Evolutionary conservation across 2,329 filamentous ascomycete species (phyloP).

Genomic region (Aspergillus spinulosporus): DNA sequence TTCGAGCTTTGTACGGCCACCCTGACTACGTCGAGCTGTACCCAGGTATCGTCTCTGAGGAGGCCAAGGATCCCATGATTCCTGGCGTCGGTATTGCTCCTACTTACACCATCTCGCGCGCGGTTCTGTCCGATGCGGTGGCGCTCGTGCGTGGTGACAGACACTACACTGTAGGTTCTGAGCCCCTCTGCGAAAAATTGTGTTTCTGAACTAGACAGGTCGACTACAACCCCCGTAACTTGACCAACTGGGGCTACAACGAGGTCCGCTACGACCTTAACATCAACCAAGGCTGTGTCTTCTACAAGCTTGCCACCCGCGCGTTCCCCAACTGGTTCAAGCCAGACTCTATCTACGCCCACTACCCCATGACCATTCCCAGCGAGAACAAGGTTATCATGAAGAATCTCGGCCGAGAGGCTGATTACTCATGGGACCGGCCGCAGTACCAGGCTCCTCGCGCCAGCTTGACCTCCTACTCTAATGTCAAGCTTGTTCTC

Average conservation of each 20-base stretch:
- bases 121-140: slow-evolving; percentile 75
- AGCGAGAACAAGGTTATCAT: slow-evolving; percentile 71
- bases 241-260: slow-evolving; percentile 83
- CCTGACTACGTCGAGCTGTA: slow-evolving; percentile 80
- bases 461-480: slow-evolving; percentile 62
- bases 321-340: slow-evolving; percentile 80
- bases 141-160: slow-evolving; percentile 74
- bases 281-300: slow-evolving; percentile 76
- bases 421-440: slow-evolving; percentile 68
- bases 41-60: slow-evolving; percentile 73
- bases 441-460: slow-evolving; percentile 55
- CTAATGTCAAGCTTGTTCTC: slow-evolving; percentile 62
- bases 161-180: slow-evolving; percentile 61
- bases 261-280: slow-evolving; percentile 71
- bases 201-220: slow-evolving; percentile 4
- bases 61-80: slow-evolving; percentile 70
- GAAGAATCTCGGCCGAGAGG: slow-evolving; percentile 63
- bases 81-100: slow-evolving; percentile 74
- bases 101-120: slow-evolving; percentile 75
- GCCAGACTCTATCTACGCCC: slow-evolving; percentile 76
- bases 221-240: slow-evolving; percentile 70
- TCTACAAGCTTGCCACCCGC: slow-evolving; percentile 78
- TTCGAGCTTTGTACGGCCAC: slow-evolving; percentile 67
- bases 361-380: slow-evolving; percentile 72
- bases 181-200: too few relatives aligned